Percentiles rank a stretch among this genome's conserved stretches.
These are phyloP conservation scores for Epichloe sp. DNA, from an alignment of 2,329 filamentous ascomycete species.

Conservation along the genomic window DNA sequence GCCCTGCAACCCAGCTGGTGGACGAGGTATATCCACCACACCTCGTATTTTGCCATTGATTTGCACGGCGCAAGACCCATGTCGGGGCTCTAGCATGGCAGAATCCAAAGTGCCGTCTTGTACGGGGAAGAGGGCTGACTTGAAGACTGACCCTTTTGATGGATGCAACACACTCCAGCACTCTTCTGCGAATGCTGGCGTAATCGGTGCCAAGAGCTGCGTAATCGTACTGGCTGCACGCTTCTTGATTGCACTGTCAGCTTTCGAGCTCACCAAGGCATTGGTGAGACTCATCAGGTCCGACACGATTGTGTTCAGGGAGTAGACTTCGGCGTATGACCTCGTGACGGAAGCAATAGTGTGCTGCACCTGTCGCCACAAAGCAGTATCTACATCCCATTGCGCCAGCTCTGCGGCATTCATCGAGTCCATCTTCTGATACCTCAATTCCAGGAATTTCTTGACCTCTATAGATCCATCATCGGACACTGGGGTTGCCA, in stretches of 20 bases:
- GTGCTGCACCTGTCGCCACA: slow-evolving; percentile 55
- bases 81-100: slow-evolving; percentile 35
- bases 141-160: slow-evolving; percentile 25
- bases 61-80: slow-evolving; percentile 52
- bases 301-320: slow-evolving; percentile 72
- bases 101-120: slow-evolving; percentile 36
- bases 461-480: slow-evolving; percentile 12
- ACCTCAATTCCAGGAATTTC: slow-evolving; percentile 24
- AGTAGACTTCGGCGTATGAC: slow-evolving; percentile 58
- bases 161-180: slow-evolving; percentile 53
- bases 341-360: slow-evolving; percentile 54
- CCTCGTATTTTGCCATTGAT: slow-evolving; percentile 69
- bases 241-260: slow-evolving; percentile 30
- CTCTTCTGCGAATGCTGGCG: slow-evolving; percentile 70
- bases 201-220: slow-evolving; percentile 64
- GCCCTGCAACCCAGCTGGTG: slow-evolving; percentile 26
- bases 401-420: slow-evolving; percentile 19
- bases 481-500: slow-evolving; percentile 9
- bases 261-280: slow-evolving; percentile 35
- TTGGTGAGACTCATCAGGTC: slow-evolving; percentile 77
- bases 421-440: slow-evolving; percentile 17
- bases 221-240: slow-evolving; percentile 44
- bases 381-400: slow-evolving; percentile 33
- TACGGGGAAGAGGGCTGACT: slow-evolving; percentile 44
- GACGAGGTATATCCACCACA: slow-evolving; percentile 48